Evolutionary conservation across 2,329 filamentous ascomycete genomes (phyloP).

Genomic region (Arthrobotrys sphaeroides): DNA sequence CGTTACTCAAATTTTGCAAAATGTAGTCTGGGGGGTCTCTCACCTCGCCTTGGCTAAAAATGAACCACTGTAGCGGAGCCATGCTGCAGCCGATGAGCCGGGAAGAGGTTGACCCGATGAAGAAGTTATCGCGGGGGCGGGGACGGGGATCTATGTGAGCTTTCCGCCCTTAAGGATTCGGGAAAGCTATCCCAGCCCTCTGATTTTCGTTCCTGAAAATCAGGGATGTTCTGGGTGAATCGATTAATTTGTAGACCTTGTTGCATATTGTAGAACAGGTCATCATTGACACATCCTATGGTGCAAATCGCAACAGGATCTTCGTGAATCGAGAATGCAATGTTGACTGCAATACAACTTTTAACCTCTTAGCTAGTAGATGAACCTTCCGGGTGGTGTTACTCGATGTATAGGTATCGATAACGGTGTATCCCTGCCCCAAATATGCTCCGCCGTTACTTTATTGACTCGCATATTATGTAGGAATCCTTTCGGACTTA

Average conservation of each 20-base stretch:
- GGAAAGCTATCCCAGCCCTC: conserved; percentile 22
- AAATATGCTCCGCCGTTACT: conserved; percentile 9
- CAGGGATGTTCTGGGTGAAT: conserved; percentile 29
- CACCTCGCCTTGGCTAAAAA: too few relatives aligned
- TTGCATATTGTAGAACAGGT: conserved; percentile 37
- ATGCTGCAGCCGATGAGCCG: conserved; percentile 7
- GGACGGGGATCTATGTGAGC: background rate
- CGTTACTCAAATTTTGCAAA: conserved; percentile 10
- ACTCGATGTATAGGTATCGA: background rate
- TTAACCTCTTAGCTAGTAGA: background rate
- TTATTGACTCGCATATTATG: conserved; percentile 27
- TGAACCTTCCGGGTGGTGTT: background rate
- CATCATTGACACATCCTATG: background rate
- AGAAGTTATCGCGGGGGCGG: background rate
- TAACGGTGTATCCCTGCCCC: background rate
- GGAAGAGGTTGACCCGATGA: conserved; percentile 22
- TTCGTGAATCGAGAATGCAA: background rate
- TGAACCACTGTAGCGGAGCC: background rate
- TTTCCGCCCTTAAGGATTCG: conserved; percentile 18
- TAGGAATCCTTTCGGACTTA: conserved; percentile 42
- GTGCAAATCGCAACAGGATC: conserved; percentile 1
- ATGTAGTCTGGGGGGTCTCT: too few relatives aligned
- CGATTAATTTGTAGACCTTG: conserved; percentile 25
- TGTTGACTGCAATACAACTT: conserved; percentile 24
- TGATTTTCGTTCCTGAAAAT: conserved; percentile 46